phyloP scores from a whole-genome alignment of 768 basidiomycete species.

The Inosperma sp. region DNA sequence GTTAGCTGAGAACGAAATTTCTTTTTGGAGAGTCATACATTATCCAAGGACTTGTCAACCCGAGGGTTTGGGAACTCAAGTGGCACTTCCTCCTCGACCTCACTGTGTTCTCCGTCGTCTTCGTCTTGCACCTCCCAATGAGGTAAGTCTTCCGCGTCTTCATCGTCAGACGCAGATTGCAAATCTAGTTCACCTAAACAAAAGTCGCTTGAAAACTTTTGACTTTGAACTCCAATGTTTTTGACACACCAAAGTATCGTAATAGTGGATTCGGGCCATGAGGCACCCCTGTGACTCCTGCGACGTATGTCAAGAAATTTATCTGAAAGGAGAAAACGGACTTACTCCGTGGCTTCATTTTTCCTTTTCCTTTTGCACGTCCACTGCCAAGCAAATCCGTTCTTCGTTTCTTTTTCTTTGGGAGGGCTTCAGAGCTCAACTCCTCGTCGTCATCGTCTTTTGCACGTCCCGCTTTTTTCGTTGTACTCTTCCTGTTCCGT shows the following conservation, averaged over 20 bases:
- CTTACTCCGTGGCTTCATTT: conserved; percentile 6
- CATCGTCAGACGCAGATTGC: conserved; percentile 50
- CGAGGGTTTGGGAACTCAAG: too few species aligned
- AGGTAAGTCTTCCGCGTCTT: conserved; percentile 24
- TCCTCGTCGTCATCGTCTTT: not conserved
- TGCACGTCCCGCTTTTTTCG: not conserved
- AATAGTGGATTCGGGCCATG: conserved; percentile 40
- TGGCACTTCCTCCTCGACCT: conserved; percentile 10
- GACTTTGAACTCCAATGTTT: not conserved
- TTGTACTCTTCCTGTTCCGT: conserved; percentile 14
- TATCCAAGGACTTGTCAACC: too few species aligned
- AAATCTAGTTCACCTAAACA: conserved; percentile 47
- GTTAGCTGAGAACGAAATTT: conserved; percentile 13
- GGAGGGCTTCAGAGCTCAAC: conserved; percentile 4
- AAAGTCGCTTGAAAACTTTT: conserved; percentile 26
- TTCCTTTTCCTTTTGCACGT: not conserved
- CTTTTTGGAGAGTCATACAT: not conserved
- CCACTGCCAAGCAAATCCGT: conserved; percentile 6
- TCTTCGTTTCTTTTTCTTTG: conserved; percentile 13
- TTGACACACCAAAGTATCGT: conserved; percentile 44
- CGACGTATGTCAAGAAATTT: not conserved
- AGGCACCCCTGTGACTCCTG: not conserved
- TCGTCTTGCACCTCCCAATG: conserved; percentile 23
- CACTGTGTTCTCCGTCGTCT: conserved; percentile 11
- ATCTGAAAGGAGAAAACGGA: not conserved